phyloP scores from a whole-genome alignment of 768 basidiomycete species.

The Boletus rufocinnamomeus region DNA sequence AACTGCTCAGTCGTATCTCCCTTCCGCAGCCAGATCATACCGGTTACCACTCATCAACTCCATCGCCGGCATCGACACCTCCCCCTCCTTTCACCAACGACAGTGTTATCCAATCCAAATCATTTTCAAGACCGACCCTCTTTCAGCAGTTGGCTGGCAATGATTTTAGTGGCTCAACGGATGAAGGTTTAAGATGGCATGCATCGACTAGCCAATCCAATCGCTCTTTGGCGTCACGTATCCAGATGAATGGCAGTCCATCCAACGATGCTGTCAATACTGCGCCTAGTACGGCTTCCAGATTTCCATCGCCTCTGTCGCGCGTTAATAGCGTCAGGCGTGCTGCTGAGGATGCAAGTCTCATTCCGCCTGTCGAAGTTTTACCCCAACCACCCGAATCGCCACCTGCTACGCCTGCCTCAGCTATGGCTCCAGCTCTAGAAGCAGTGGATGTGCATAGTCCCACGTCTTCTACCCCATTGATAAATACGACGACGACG shows the following conservation, averaged over 20 bases:
- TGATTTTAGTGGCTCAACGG: not conserved
- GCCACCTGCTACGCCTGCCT: constrained; percentile 16
- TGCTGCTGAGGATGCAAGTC: constrained; percentile 5
- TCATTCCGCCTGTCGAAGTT: constrained; percentile 37
- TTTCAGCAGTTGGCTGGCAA: constrained; percentile 23
- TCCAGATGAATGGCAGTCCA: constrained; percentile 17
- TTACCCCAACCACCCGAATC: constrained; percentile 24
- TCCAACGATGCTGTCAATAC: not conserved
- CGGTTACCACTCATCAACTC: constrained; percentile 32
- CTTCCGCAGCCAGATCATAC: constrained; percentile 30
- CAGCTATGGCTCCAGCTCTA: constrained; percentile 4
- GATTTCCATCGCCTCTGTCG: not conserved
- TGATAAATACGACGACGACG: not conserved
- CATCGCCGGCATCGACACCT: constrained; percentile 18
- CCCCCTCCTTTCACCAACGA: constrained; percentile 3
- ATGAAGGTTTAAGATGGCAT: not conserved
- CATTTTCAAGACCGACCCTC: constrained; percentile 24
- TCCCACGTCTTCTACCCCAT: not conserved
- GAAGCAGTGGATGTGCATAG: not conserved
- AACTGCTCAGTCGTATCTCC: constrained; percentile 53
- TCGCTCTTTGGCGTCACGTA: constrained; percentile 27
- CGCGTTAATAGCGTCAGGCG: not conserved
- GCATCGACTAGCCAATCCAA: constrained; percentile 10
- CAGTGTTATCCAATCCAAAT: constrained; percentile 3
- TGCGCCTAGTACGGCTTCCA: not conserved